Evolutionary conservation across 495 filamentous ascomycete species (phyloP), one percentile per base, ranked within the genome.

Genomic region (Staphylotrichum longicolle): DNA sequence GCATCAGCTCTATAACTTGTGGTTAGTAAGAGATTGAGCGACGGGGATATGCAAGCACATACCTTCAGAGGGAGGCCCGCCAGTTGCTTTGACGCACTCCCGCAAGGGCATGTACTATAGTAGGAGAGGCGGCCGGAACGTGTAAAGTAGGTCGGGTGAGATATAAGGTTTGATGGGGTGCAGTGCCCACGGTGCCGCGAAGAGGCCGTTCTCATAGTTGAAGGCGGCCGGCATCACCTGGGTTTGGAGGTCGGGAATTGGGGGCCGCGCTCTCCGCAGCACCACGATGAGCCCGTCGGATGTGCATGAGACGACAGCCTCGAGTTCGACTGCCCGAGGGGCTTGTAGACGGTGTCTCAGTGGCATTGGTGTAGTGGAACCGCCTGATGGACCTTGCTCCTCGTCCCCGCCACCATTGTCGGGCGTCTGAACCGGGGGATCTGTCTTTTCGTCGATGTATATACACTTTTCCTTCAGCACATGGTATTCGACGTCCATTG

Each of bases 271-370:
- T 52, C 83, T 85, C 45, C 91, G 88, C 11, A 96, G 78, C 35
- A 93, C 86, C 15, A 95, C 91, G 7, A 95, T 91, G 11, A 96
- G 77, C 10, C 91, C 91, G 71, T 95, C 91, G 2, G 91, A 95
- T 3, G 91, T 92, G 70, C 91, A 96, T 6, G 91, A 95, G 44
- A 95, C 86, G 27, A 96, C 91, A 11, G 91, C 91, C 73, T 96
- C 91, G 42, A 96, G 75, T 67, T 94, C 91, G 56, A 88, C 77
- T n/a, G 59, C 55, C 9, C 42, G 58, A 7, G 58, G 46, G 12
- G 53, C 48, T 34, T 44, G 46, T 0, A 8, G 68, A 70, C 20
- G 76, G 72, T 32, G 67, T 66, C 45, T 55, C 64, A 46, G 64
- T 34, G 61, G 60, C 58, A 57, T 63, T 14, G 49, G 11, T 3